Conservation (phyloP, 768 basidiomycete species). For the Hirschioporus abietinus region DNA sequence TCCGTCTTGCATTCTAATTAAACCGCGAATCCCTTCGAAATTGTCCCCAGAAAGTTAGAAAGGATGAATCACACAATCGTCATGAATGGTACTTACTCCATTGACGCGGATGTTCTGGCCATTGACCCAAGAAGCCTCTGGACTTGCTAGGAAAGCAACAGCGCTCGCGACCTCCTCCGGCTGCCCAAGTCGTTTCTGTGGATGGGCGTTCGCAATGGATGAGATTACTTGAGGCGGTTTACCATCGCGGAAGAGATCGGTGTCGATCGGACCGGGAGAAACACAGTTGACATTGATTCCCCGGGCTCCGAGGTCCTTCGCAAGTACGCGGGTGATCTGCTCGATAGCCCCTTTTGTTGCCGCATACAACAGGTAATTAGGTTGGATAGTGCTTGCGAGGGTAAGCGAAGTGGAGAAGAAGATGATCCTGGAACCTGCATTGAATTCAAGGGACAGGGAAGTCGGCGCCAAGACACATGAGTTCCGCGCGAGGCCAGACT, state of each 20-base stretch:
- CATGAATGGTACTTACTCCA: constrained; percentile 38
- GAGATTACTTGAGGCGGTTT: constrained; percentile 44
- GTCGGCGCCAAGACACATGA: not conserved
- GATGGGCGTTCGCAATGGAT: constrained; percentile 39
- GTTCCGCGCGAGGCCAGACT: constrained; percentile 1
- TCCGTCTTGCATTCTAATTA: too few relatives aligned
- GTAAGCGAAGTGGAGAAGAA: constrained; percentile 54
- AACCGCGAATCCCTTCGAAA: too few relatives aligned
- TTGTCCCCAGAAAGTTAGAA: too few relatives aligned
- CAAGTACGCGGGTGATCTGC: constrained; percentile 50
- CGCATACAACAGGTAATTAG: constrained; percentile 46
- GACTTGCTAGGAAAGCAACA: constrained; percentile 48
- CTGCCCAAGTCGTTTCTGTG: constrained; percentile 39
- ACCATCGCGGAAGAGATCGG: constrained; percentile 49
- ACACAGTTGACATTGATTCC: constrained; percentile 56
- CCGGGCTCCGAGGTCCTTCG: constrained; percentile 49
- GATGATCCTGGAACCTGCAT: constrained; percentile 45
- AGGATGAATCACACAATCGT: not conserved
- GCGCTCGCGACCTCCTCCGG: constrained; percentile 51
- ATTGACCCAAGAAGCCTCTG: constrained; percentile 51
- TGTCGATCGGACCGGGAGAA: constrained; percentile 52
- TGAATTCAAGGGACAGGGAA: not conserved
- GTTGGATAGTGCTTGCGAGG: constrained; percentile 34
- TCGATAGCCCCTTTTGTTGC: constrained; percentile 57
- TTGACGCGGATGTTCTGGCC: constrained; percentile 54